Base-by-base conservation (phyloP, 2,329 filamentous ascomycete species). In the Aspergillus proliferans region DNA sequence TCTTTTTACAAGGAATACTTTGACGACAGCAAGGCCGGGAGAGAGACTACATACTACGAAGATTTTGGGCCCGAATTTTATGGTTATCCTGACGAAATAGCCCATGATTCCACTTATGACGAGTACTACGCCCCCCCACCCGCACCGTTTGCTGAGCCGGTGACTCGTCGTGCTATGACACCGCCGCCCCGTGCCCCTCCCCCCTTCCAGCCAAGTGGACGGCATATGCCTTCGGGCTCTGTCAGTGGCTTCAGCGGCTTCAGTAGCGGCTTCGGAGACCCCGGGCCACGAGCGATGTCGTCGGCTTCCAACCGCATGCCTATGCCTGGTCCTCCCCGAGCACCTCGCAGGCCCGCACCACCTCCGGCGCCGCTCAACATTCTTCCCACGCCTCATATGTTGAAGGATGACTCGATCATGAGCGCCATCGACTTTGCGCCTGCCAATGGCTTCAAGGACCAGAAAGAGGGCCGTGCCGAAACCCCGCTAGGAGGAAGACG, bases 1-100 rank as follows among this genome's bases (percentile, higher is more conserved):
- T 98, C 93, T 3, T 98, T 98, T 76, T 98, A 98, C 76, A 96
- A 96, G 75, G 93, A 98, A 67, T 98, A 98, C 74, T 98, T 98
- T 60, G 93, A 97, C 57, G 92, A 96, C 39, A 82, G 77, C 51
- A 87, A 83, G 65, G 69, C 72, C 2, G 72, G 71, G 39, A 58
- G 66, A 52, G 72, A 72, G 33, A 40, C 26, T 10, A 72, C 74
- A 38, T 87, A 91, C 68, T 85, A 87, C 53, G 87, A 91, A 60
- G 87, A 92, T 59, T 88, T 88, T 61, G 83, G 86, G 50, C 74
- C 81, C 18, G 81, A 83, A 55, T 88, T 86, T 64, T 75, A 84
- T 43, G 81, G 78, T n/a, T 40, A 40, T 21, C 15, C 38, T 6
- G 38, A 40, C 6, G 38, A 40, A 6, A 21, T 19, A 9, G 38